Conservation (phyloP, 202 grass and related monocot genomes). For the Hordeum pubiflorum region DNA sequence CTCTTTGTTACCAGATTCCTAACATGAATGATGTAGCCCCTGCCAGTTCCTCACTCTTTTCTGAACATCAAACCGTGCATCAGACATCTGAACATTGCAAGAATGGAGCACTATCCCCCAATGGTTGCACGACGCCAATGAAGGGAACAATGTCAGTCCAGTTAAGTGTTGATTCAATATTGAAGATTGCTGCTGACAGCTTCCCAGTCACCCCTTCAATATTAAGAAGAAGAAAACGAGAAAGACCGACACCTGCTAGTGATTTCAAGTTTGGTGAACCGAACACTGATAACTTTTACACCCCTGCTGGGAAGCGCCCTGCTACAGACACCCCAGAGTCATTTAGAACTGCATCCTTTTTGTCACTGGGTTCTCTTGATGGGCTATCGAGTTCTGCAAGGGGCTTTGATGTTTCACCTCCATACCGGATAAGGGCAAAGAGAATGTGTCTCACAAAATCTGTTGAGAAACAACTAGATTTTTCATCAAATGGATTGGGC, state of each 20-base stretch:
- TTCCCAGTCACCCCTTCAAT: conserved; percentile 81
- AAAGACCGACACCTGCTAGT: conserved; percentile 32
- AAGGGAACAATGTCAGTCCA: conserved; percentile 28
- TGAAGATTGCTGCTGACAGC: conserved; percentile 72
- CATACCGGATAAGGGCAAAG: conserved; percentile 68
- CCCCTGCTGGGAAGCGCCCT: conserved; percentile 19
- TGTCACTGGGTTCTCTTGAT: conserved; percentile 47
- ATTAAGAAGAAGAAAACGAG: conserved; percentile 68
- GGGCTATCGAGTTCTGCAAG: conserved; percentile 20
- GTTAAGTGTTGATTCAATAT: conserved; percentile 60
- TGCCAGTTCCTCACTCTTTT: conserved; percentile 24
- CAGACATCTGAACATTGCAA: conserved; percentile 22
- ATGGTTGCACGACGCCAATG: conserved; percentile 25
- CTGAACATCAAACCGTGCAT: conserved; percentile 9
- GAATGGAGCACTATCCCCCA: conserved; percentile 8
- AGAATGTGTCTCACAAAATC: conserved; percentile 55
- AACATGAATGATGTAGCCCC: conserved; percentile 39
- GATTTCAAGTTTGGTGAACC: conserved; percentile 26
- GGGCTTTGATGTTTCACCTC: conserved; percentile 64
- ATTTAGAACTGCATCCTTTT: conserved; percentile 40
- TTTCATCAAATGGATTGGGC: conserved; percentile 47
- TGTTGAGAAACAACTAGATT: conserved; percentile 87
- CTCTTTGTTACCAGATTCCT: conserved; percentile 67
- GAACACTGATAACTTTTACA: conserved; percentile 36
- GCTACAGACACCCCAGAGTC: conserved; percentile 19